Evolutionary conservation across 2,329 filamentous ascomycete genomes (phyloP).

Genomic region (Trichophyton equinum): DNA sequence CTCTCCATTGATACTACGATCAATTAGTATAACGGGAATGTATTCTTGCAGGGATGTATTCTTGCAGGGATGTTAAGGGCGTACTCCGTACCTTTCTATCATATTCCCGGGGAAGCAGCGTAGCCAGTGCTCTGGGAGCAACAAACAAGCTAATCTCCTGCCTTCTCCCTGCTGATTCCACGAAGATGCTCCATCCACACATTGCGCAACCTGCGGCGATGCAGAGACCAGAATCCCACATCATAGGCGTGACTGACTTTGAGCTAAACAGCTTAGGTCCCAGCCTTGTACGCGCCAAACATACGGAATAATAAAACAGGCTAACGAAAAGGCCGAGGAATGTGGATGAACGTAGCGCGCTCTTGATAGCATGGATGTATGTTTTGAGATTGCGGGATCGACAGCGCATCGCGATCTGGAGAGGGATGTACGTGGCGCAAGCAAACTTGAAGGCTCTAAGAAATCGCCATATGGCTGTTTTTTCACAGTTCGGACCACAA

Average conservation of each 20-base stretch:
- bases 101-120: constrained; percentile 61
- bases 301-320: constrained; percentile 76
- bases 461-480: constrained; percentile 58
- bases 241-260: constrained; percentile 40
- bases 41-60: not conserved
- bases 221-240: constrained; percentile 51
- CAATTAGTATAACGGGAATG: constrained; percentile 1
- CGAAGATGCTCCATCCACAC: constrained; percentile 70
- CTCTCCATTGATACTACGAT: constrained; percentile 50
- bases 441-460: constrained; percentile 58
- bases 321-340: constrained; percentile 68
- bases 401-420: constrained; percentile 55
- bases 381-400: constrained; percentile 33
- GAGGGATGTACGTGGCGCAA: constrained; percentile 62
- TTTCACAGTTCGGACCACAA: constrained; percentile 52
- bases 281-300: constrained; percentile 59
- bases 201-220: constrained; percentile 58
- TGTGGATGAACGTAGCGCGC: constrained; percentile 57
- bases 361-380: constrained; percentile 41
- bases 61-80: not conserved
- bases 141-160: constrained; percentile 73
- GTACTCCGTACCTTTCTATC: constrained; percentile 34
- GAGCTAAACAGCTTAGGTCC: constrained; percentile 56
- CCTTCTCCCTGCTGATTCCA: constrained; percentile 53
- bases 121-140: constrained; percentile 62